These are phyloP conservation scores for Phoenix dactylifera DNA, from an alignment of 176 grass and related monocot species.

Conservation along the genomic window DNA sequence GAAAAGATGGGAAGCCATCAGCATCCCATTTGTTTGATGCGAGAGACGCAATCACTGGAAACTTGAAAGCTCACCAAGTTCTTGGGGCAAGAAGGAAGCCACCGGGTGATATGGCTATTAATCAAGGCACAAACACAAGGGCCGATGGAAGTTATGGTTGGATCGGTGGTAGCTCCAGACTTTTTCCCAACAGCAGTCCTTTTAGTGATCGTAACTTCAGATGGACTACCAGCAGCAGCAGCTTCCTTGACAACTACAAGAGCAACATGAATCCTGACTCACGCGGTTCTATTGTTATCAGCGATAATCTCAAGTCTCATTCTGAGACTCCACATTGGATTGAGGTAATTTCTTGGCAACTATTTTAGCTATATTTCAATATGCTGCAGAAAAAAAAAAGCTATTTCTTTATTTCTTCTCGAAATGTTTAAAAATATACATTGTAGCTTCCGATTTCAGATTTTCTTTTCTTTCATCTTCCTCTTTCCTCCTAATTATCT, in stretches of 20 bases:
- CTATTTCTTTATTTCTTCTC: too few relatives aligned
- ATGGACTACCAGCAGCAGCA: background rate
- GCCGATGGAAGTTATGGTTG: constrained; percentile 9
- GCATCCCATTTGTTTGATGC: constrained; percentile 37
- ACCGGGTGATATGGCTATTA: background rate
- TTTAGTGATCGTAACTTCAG: background rate
- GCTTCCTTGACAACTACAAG: background rate
- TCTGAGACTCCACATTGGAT: constrained; percentile 16
- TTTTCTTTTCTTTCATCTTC: too few relatives aligned
- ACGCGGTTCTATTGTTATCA: constrained; percentile 32
- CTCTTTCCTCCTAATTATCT: too few relatives aligned
- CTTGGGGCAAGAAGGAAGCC: constrained; percentile 30
- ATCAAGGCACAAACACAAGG: background rate
- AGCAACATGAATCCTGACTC: constrained; percentile 5
- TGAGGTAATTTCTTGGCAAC: constrained; percentile 8
- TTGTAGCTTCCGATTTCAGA: too few relatives aligned
- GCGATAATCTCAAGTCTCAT: constrained; percentile 22
- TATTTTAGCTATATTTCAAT: too few relatives aligned
- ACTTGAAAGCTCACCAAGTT: background rate
- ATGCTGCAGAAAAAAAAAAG: too few relatives aligned
- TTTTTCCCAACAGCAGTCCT: constrained; percentile 1
- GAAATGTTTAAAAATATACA: too few relatives aligned
- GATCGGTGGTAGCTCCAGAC: constrained; percentile 9
- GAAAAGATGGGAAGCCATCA: constrained; percentile 30
- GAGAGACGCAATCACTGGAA: constrained; percentile 25